These are phyloP conservation scores for Didymosphaeria variabile DNA, from an alignment of 2,329 filamentous ascomycete genomes.

Conservation along the genomic window DNA sequence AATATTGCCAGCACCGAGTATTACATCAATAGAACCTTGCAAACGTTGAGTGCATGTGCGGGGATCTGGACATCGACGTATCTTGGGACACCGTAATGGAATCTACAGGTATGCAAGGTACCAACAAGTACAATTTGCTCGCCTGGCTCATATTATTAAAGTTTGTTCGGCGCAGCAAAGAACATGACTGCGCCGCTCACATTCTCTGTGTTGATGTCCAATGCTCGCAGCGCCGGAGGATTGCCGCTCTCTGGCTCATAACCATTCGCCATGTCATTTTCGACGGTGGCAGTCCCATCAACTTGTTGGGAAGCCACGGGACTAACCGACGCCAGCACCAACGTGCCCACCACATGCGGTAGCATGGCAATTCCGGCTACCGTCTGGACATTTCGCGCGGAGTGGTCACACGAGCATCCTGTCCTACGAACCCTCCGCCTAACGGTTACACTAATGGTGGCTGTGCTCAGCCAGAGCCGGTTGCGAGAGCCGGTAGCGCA, in stretches of 20 bases:
- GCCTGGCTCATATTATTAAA: no score
- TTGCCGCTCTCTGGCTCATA: background rate
- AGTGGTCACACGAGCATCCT: background rate
- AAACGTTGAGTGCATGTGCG: no score
- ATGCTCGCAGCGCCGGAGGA: background rate
- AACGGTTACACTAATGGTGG: background rate
- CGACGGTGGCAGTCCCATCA: no score
- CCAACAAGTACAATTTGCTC: no score
- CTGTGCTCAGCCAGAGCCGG: background rate
- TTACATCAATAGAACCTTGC: no score
- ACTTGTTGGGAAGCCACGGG: no score
- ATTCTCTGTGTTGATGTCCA: background rate
- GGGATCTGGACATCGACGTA: no score
- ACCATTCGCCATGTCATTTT: no score
- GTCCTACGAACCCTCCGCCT: background rate
- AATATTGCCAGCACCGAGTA: no score
- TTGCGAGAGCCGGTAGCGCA: background rate
- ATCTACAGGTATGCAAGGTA: no score
- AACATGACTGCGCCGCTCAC: background rate
- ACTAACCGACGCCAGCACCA: background rate
- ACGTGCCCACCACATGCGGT: slow-evolving; percentile 1
- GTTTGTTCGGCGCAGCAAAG: background rate
- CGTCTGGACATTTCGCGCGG: no score
- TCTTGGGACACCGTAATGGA: no score
- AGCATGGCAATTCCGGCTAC: background rate